Base-by-base conservation (phyloP, 371 early-diverging fungal species). In the Parasitella parasitica region DNA sequence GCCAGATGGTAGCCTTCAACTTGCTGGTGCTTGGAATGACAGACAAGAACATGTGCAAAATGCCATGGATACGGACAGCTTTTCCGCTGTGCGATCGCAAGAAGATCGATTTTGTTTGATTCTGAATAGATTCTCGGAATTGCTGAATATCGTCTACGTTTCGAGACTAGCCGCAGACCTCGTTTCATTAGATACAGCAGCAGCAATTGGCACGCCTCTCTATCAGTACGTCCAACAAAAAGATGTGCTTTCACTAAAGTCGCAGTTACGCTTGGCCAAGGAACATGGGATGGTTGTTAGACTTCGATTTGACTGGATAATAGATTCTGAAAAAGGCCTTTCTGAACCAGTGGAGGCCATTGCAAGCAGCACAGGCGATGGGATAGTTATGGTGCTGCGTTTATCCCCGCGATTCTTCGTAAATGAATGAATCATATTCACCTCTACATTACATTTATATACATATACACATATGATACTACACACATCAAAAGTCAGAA, bases 291-390 rank as follows among this genome's bases (percentile, higher is more conserved):
- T 72, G 62, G 57, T 73, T 4, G 64, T 73, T 11, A 60, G 75
- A 18, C n/a, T 79, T 18, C 68, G 80, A 12, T 79, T 79, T 58
- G 68, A 76, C 34, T 79, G 79, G 79, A 4, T 72, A 9, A 59
- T 69, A 8, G 67, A 65, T 54, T 27, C 16, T 6, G 60, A 64
- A 36, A 48, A 66, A 7, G 54, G 59, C 16, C 12, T 55, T 6
- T 65, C 43, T 7, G 66, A 62, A 30, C 57, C 71, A 4, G 57
- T 70, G 7, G 80, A 80, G 46, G 74, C 71, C 1, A 70, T 77
- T 24, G 59, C 66, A 22, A 73, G 70, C 32, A 64, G 72, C 20
- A 69, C 76, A 9, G 75, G 82, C 58, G 89, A 90, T 63, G 76
- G 77, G 2, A 35, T 66, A 15, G 61, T 60, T 4, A 55, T 66